phyloP scores from a whole-genome alignment of 257 asterid species.

The Petunia axillaris region DNA sequence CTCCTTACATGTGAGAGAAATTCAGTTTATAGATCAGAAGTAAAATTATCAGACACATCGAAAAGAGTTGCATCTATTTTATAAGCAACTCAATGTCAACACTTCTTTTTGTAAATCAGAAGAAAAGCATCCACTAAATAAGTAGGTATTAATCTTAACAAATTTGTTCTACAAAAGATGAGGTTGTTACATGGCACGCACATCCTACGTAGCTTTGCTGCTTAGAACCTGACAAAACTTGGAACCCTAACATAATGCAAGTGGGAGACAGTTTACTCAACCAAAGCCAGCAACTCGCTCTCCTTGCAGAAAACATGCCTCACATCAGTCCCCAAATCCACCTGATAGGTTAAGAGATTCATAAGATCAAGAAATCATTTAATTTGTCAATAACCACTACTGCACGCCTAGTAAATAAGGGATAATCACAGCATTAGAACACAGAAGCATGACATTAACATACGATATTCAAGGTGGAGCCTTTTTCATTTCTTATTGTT shows the following conservation, averaged over 20 bases:
- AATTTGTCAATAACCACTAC: background rate
- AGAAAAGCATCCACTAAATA: background rate
- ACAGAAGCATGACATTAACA: background rate
- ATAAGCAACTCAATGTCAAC: background rate
- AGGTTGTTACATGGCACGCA: background rate
- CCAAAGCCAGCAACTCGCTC: slow-evolving; percentile 51
- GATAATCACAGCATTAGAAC: background rate
- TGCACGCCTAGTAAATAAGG: background rate
- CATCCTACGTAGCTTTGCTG: background rate
- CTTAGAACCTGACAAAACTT: slow-evolving; percentile 11
- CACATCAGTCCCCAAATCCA: slow-evolving; percentile 78
- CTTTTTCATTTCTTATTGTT: background rate
- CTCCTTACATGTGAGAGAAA: too few relatives aligned
- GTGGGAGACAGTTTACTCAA: slow-evolving; percentile 32
- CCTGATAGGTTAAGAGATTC: slow-evolving; percentile 41
- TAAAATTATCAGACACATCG: too few relatives aligned
- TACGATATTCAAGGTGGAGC: background rate
- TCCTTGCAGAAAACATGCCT: slow-evolving; percentile 65
- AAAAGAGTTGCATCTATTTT: too few relatives aligned
- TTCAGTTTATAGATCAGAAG: too few relatives aligned
- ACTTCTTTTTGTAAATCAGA: background rate
- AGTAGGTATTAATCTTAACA: background rate
- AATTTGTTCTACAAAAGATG: slow-evolving; percentile 12
- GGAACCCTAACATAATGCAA: background rate
- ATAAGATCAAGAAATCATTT: background rate